These are phyloP conservation scores for Neckera pumila DNA, from an alignment of 225 moss, liverwort and hornwort genomes.

Conservation along the genomic window DNA sequence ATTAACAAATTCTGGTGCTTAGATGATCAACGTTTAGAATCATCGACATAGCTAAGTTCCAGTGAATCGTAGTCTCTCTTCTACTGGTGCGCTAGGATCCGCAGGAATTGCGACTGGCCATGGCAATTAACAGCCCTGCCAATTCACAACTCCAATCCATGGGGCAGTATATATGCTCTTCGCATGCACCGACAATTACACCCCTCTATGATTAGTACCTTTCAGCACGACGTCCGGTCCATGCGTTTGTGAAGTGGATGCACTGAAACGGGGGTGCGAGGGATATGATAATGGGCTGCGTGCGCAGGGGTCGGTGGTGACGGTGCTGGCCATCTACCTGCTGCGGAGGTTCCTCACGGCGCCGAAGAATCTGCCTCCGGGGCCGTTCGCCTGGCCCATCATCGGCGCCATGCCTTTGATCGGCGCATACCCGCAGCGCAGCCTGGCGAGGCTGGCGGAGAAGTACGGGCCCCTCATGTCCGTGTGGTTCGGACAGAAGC, in stretches of 20 bases:
- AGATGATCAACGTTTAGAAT: not conserved
- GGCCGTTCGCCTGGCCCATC: conserved; percentile 6
- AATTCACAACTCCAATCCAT: not conserved
- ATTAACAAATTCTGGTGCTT: not conserved
- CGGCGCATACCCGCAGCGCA: not conserved
- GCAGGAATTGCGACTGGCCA: not conserved
- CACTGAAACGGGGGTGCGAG: not conserved
- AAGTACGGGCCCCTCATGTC: conserved; percentile 9
- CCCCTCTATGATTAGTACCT: not conserved
- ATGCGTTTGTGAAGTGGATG: not conserved
- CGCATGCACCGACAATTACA: not conserved
- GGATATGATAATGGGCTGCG: not conserved
- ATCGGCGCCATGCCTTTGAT: not conserved
- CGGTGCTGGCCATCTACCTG: conserved; percentile 2
- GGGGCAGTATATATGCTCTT: not conserved
- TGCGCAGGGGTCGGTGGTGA: not conserved
- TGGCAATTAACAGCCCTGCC: not conserved
- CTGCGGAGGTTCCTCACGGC: not conserved
- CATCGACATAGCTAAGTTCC: not conserved
- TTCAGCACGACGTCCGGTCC: not conserved
- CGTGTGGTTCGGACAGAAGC: conserved; percentile 6
- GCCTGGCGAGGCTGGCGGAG: not conserved
- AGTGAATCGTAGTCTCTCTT: not conserved
- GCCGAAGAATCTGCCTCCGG: conserved; percentile 18
- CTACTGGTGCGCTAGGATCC: not conserved